Conservation (phyloP, 1,284 basidiomycete species). For the Austropuccinia psidii region DNA sequence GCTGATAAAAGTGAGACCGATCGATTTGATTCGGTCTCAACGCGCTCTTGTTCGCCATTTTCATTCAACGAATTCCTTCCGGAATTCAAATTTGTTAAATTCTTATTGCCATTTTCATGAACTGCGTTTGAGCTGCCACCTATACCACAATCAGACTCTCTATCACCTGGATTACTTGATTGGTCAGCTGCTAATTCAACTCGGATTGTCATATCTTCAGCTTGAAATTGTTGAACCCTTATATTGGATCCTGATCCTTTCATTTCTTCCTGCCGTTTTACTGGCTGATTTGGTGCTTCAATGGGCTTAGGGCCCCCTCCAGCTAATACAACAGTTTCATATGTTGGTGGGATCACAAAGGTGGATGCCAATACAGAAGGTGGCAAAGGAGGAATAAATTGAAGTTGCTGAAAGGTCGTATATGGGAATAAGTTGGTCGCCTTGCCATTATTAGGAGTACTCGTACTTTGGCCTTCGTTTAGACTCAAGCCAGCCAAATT, state of each 20-base stretch:
- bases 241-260: too few relatives aligned
- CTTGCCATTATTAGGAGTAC: neutral
- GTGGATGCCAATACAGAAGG: constrained; percentile 75
- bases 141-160: too few relatives aligned
- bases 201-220: too few relatives aligned
- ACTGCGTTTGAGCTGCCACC: too few relatives aligned
- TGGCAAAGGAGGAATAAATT: constrained; percentile 71
- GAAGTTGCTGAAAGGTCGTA: constrained; percentile 76
- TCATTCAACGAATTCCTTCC: neutral
- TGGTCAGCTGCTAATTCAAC: too few relatives aligned
- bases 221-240: too few relatives aligned
- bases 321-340: constrained; percentile 57
- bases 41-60: constrained; percentile 40
- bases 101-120: too few relatives aligned
- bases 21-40: constrained; percentile 56
- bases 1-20: constrained; percentile 17
- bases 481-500: too few relatives aligned
- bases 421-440: constrained; percentile 54
- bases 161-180: too few relatives aligned
- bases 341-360: constrained; percentile 77
- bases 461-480: neutral
- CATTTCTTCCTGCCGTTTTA: too few relatives aligned
- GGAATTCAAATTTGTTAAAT: too few relatives aligned
- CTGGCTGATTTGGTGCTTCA: too few relatives aligned
- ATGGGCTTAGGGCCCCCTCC: constrained; percentile 17